phyloP scores from a whole-genome alignment of 2,329 filamentous ascomycete species.

The Fusarium marasasianum region DNA sequence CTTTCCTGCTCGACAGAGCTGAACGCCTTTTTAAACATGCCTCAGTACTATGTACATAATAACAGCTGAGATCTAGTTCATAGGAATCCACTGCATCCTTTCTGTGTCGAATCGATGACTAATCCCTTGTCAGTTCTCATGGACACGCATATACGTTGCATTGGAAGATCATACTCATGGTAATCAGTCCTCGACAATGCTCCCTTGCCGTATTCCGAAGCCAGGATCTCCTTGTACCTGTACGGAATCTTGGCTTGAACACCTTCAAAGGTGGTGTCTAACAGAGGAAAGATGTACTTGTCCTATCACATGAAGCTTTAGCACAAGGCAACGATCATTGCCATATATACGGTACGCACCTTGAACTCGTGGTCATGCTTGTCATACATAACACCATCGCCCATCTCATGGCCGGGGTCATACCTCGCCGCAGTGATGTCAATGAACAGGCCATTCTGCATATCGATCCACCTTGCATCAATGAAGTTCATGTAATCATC shows the following conservation, averaged over 20 bases:
- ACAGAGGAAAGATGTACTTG: slow-evolving; percentile 72
- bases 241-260: slow-evolving; percentile 73
- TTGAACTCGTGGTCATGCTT: slow-evolving; percentile 62
- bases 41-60: neutral
- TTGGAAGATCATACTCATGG: slow-evolving; percentile 55
- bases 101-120: slow-evolving; percentile 55
- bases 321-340: neutral
- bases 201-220: slow-evolving; percentile 64
- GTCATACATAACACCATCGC: slow-evolving; percentile 58
- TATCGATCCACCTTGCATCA: slow-evolving; percentile 61
- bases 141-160: neutral
- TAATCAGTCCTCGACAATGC: slow-evolving; percentile 62
- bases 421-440: slow-evolving; percentile 63
- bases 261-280: slow-evolving; percentile 75
- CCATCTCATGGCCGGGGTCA: slow-evolving; percentile 53
- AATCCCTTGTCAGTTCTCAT: slow-evolving; percentile 17
- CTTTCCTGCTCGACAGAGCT: neutral
- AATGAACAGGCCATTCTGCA: slow-evolving; percentile 58
- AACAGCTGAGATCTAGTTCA: neutral
- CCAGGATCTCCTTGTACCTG: slow-evolving; percentile 66
- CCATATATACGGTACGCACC: slow-evolving; percentile 44
- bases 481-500: slow-evolving; percentile 55
- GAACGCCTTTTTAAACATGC: neutral
- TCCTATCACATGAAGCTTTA: slow-evolving; percentile 48
- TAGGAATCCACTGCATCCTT: slow-evolving; percentile 48